Conservation (phyloP, 306 rosid genomes). For the Fagus crenata region DNA sequence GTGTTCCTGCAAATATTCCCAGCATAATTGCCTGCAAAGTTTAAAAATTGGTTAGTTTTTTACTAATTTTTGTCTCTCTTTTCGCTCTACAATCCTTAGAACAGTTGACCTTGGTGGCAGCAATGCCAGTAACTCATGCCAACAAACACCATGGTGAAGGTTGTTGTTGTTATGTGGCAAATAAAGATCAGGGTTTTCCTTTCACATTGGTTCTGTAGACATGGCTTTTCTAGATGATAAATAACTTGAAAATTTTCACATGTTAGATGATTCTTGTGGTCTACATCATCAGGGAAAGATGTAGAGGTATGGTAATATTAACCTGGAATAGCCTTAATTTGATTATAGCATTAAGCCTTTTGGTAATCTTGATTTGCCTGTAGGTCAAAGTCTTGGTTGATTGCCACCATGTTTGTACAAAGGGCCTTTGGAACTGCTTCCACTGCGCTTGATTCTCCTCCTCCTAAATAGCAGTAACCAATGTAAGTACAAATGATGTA, state of each 20-base stretch:
- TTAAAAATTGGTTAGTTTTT: neutral
- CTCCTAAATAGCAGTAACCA: neutral
- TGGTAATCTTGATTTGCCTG: conserved; percentile 19
- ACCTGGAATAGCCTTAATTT: conserved; percentile 15
- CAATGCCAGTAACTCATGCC: no score
- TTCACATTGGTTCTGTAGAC: neutral
- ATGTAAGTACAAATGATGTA: neutral
- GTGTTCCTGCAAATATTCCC: conserved; percentile 3
- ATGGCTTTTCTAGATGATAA: neutral
- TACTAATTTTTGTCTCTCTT: neutral
- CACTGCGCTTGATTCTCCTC: conserved; percentile 8
- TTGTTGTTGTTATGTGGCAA: neutral
- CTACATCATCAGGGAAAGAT: neutral
- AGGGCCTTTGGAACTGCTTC: conserved; percentile 6
- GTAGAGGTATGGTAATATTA: neutral
- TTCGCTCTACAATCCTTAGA: no score
- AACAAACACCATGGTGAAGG: neutral
- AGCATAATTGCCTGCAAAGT: conserved; percentile 3
- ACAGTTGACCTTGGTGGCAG: no score
- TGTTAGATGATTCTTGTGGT: neutral
- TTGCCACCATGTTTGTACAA: conserved; percentile 8
- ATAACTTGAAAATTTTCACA: neutral
- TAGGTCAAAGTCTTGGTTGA: conserved; percentile 10
- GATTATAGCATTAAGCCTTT: conserved; percentile 6
- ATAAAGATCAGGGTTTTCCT: neutral